Base-by-base conservation (phyloP, 2,329 filamentous ascomycete species). In the Hypoxylon sp. region DNA sequence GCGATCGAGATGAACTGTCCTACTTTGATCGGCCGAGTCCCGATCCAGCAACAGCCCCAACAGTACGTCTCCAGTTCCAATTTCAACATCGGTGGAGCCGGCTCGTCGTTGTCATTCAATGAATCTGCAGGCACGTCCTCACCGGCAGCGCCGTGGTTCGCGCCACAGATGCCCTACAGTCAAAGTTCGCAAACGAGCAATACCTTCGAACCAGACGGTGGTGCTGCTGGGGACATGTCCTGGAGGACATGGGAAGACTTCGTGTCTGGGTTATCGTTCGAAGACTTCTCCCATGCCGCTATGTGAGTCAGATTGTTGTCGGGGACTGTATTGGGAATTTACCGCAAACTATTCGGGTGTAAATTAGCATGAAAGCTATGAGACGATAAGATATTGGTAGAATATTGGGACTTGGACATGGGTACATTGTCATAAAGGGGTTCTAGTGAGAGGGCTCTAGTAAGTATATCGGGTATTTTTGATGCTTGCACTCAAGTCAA, bases 231-330 rank as follows among this genome's bases (percentile, higher is more conserved):
- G 23, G 43, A 65, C 17, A 41, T 60, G 45, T 65, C 56, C 11
- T 55, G 55, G 38, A 49, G 28, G 32, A 60, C 56, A 36, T 65
- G 62, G 62, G 55, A 65, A 36, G 62, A 65, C 2, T 65, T 65
- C 7, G 49, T 65, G 13, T 50, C 62, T 4, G 56, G 45, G 14
- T 21, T 65, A 19, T 49, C 62, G 7, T 65, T 65, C 11, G 46
- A 55, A 19, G 53, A 64, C 30, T 28, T 34, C 4, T n/a, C 50
- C 13, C 25, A 45, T 19, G 6, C 25, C 19, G 10, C 46, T 53
- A 32, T n/a, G 0, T 58, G 13, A 52, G 52, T 7, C 5, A 21
- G 13, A 28, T 45, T 17, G 19, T 13, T 14, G 2, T 7, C 17
- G 4, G 32, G 23, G 9, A 51, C 32, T n/a, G 13, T n/a, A n/a